Evolutionary conservation across 179 eudicot genomes (phyloP).

Genomic region (Pouteria campechiana): DNA sequence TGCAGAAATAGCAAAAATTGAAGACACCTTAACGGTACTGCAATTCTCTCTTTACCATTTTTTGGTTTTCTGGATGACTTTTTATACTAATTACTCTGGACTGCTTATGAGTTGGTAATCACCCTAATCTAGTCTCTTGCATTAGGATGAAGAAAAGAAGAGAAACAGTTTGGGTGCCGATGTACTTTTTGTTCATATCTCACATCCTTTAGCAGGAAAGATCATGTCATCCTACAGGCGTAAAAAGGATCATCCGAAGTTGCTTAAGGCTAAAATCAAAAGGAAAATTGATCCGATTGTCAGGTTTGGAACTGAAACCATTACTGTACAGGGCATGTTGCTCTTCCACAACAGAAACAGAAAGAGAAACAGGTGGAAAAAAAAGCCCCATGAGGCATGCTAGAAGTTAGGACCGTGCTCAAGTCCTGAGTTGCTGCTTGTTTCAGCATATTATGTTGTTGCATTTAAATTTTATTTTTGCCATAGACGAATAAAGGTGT

Average conservation of each 20-base stretch:
- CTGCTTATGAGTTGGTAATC: not conserved
- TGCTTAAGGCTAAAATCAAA: slow-evolving; percentile 11
- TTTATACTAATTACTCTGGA: not conserved
- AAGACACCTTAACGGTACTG: slow-evolving; percentile 16
- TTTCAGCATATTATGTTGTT: no score
- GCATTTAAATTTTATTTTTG: no score
- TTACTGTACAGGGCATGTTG: no score
- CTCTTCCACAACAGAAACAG: no score
- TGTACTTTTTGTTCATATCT: slow-evolving; percentile 12
- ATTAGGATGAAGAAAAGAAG: slow-evolving; percentile 20
- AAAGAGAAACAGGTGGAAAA: no score
- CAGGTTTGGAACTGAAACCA: no score
- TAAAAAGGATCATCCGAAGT: slow-evolving; percentile 9
- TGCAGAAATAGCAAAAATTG: slow-evolving; percentile 12
- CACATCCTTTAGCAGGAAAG: slow-evolving; percentile 19
- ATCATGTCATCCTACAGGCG: slow-evolving; percentile 7
- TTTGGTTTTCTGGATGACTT: no score
- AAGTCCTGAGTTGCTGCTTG: no score
- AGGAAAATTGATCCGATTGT: slow-evolving; percentile 16
- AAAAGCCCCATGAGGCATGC: no score
- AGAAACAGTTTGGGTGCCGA: slow-evolving; percentile 24
- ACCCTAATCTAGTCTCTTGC: not conserved
- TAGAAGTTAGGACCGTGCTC: no score
- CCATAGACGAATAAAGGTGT: no score
- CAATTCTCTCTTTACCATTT: no score